These are phyloP conservation scores for Aureobasidium sp. DNA, from an alignment of 2,329 filamentous ascomycete species.

Conservation along the genomic window DNA sequence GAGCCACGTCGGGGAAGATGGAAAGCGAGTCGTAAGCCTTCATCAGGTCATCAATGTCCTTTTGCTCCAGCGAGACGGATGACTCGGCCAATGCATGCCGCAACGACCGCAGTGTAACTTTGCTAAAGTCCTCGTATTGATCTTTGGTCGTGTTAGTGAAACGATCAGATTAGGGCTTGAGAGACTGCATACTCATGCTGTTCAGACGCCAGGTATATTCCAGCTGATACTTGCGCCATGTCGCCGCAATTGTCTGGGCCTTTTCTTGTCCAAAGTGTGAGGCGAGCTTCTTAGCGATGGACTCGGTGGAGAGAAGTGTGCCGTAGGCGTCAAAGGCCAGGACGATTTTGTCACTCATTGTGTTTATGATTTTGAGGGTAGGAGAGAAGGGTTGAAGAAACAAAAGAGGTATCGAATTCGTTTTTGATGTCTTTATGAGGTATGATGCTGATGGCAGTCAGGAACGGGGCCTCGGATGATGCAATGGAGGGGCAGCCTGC, in stretches of 20 bases:
- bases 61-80: constrained; percentile 35
- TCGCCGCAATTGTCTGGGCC: constrained; percentile 46
- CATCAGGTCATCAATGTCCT: constrained; percentile 47
- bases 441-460: constrained; percentile 1
- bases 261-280: constrained; percentile 49
- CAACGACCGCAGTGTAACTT: constrained; percentile 55
- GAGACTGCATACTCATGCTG: constrained; percentile 54
- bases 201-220: constrained; percentile 71
- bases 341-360: constrained; percentile 28
- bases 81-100: constrained; percentile 55
- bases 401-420: background rate
- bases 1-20: constrained; percentile 55
- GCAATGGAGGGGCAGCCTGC: background rate
- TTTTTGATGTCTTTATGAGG: background rate
- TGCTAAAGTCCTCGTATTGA: constrained; percentile 51
- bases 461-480: constrained; percentile 4
- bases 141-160: constrained; percentile 33
- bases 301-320: constrained; percentile 63
- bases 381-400: background rate
- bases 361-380: background rate
- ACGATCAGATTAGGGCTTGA: background rate
- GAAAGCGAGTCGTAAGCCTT: constrained; percentile 54
- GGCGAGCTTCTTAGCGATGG: constrained; percentile 52
- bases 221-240: constrained; percentile 62
- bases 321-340: constrained; percentile 71